Percentiles rank a stretch among this genome's conserved stretches.
Conservation (phyloP, 495 filamentous ascomycete species). For the Evernia prunastri region DNA sequence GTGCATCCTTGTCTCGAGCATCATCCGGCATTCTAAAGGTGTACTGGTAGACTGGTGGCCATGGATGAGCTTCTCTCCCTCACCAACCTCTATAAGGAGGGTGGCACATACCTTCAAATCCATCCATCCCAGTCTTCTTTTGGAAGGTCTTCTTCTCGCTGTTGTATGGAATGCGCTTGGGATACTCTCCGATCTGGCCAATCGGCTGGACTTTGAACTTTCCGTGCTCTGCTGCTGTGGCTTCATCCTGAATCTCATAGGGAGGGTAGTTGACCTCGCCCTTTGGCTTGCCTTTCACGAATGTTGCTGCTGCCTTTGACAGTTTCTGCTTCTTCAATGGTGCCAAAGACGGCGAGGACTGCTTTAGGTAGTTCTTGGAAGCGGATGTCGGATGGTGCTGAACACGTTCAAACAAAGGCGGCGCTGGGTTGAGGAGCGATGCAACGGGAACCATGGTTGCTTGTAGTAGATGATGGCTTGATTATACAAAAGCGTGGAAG, state of each 20-base stretch:
- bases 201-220: slow-evolving; percentile 60
- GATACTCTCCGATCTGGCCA: slow-evolving; percentile 60
- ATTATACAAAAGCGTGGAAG: background rate
- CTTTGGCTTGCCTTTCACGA: slow-evolving; percentile 50
- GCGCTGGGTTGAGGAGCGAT: slow-evolving; percentile 56
- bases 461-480: slow-evolving; percentile 4
- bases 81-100: background rate
- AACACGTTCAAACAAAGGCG: slow-evolving; percentile 30
- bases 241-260: slow-evolving; percentile 53
- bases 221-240: slow-evolving; percentile 47
- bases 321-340: slow-evolving; percentile 43
- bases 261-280: slow-evolving; percentile 63
- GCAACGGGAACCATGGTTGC: slow-evolving; percentile 48
- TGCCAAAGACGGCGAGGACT: slow-evolving; percentile 22
- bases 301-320: slow-evolving; percentile 54
- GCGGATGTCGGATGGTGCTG: slow-evolving; percentile 27
- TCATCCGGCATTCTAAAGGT: slow-evolving; percentile 69
- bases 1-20: slow-evolving; percentile 44
- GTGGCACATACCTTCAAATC: slow-evolving; percentile 67
- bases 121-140: slow-evolving; percentile 75
- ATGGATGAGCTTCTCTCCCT: background rate
- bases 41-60: slow-evolving; percentile 73
- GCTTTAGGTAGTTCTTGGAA: slow-evolving; percentile 23
- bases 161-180: slow-evolving; percentile 81
- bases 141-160: slow-evolving; percentile 87